These are phyloP conservation scores for Cetraspora pellucida DNA, from an alignment of 192 early-diverging fungal genomes.

Conservation along the genomic window DNA sequence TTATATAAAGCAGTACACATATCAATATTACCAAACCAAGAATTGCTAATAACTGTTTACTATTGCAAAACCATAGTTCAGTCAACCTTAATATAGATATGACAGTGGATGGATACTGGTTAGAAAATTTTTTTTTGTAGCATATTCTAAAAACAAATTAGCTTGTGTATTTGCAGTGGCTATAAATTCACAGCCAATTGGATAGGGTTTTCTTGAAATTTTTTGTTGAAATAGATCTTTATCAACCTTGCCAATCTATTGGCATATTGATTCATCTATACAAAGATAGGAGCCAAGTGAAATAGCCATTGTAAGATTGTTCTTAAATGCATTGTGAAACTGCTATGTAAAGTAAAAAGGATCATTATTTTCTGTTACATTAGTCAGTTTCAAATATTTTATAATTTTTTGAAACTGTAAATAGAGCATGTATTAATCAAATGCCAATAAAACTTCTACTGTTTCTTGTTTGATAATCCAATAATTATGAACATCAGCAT, in stretches of 20 bases:
- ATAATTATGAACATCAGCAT: neutral
- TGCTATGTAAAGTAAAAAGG: neutral
- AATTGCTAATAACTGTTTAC: neutral
- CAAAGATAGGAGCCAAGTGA: too few species aligned
- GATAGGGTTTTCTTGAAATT: neutral
- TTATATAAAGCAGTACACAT: neutral
- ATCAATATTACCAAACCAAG: neutral
- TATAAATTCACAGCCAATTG: neutral
- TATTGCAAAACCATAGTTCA: neutral
- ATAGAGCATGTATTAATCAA: neutral
- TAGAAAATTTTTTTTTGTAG: constrained; percentile 1
- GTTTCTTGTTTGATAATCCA: neutral
- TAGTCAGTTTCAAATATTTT: neutral
- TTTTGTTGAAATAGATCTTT: too few species aligned
- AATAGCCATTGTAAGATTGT: too few species aligned
- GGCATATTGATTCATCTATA: too few species aligned
- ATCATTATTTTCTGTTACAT: neutral
- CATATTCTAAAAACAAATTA: constrained; percentile 1
- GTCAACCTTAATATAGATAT: neutral
- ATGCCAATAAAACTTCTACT: neutral
- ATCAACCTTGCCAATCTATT: too few species aligned
- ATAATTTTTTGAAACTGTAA: neutral
- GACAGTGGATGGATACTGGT: neutral
- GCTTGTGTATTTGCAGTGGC: neutral
- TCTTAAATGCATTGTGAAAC: constrained; percentile 2